A percentile compares a stretch with the other conserved stretches of the same genome.
phyloP scores from a whole-genome alignment of 441 rosid genomes.

The Mallotus japonicus region DNA sequence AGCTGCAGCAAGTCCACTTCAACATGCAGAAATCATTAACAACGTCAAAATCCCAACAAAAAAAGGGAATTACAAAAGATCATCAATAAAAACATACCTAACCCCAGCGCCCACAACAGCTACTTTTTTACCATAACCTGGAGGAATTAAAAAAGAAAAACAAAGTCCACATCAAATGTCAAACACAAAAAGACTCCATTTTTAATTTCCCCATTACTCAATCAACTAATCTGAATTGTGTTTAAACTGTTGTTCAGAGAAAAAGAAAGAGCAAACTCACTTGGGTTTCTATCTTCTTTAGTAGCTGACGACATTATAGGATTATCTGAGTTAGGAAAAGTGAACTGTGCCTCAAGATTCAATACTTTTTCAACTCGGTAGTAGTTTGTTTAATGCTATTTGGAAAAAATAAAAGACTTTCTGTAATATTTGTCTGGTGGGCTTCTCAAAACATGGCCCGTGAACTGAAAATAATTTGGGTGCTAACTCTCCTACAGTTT shows the following conservation, averaged over 20 bases:
- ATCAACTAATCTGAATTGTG: background rate
- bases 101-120: slow-evolving; percentile 94
- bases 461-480: no score
- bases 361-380: no score
- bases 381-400: no score
- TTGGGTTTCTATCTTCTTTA: slow-evolving; percentile 25
- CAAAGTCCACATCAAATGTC: background rate
- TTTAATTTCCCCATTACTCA: background rate
- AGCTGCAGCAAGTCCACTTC: slow-evolving; percentile 90
- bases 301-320: slow-evolving; percentile 34
- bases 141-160: background rate
- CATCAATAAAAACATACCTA: slow-evolving; percentile 40
- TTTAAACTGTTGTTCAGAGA: background rate
- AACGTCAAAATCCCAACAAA: slow-evolving; percentile 12
- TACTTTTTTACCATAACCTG: slow-evolving; percentile 57
- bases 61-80: background rate
- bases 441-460: no score
- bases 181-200: background rate
- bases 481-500: no score
- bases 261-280: slow-evolving; percentile 23
- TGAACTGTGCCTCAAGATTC: background rate
- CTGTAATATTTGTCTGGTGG: no score
- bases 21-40: slow-evolving; percentile 11
- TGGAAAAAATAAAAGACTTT: no score
- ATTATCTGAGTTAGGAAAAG: background rate